These are phyloP conservation scores for Coemansia sp. DNA, from an alignment of 192 early-diverging fungal genomes.

Conservation along the genomic window DNA sequence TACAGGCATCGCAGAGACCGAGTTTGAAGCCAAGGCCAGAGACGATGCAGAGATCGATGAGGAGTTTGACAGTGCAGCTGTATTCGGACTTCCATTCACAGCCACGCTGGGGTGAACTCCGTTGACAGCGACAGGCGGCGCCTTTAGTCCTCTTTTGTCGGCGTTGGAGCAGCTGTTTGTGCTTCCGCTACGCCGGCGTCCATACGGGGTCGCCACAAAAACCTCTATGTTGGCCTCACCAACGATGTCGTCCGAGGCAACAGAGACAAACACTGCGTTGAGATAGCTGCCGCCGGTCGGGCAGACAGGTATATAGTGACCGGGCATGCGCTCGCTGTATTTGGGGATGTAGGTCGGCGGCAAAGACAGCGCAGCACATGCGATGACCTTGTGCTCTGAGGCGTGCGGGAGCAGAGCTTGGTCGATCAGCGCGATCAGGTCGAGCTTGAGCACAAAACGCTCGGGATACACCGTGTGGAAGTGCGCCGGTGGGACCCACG, in stretches of 20 bases:
- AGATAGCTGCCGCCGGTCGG: constrained; percentile 36
- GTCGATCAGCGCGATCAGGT: constrained; percentile 46
- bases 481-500: constrained; percentile 39
- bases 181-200: neutral
- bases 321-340: constrained; percentile 32
- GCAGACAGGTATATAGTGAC: constrained; percentile 29
- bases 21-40: neutral
- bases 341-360: constrained; percentile 30
- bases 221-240: constrained; percentile 43
- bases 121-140: neutral
- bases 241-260: constrained; percentile 25
- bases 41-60: neutral
- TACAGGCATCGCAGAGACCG: neutral
- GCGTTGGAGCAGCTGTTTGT: neutral
- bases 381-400: constrained; percentile 33
- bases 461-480: constrained; percentile 48
- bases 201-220: constrained; percentile 40
- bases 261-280: constrained; percentile 28
- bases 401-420: constrained; percentile 32
- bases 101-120: neutral
- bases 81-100: neutral
- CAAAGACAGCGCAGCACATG: constrained; percentile 34
- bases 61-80: neutral
- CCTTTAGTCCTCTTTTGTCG: neutral
- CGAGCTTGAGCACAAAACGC: constrained; percentile 44